Evolutionary conservation across 148 eudicot genomes (phyloP).

Genomic region (Rhododendron henanense): DNA sequence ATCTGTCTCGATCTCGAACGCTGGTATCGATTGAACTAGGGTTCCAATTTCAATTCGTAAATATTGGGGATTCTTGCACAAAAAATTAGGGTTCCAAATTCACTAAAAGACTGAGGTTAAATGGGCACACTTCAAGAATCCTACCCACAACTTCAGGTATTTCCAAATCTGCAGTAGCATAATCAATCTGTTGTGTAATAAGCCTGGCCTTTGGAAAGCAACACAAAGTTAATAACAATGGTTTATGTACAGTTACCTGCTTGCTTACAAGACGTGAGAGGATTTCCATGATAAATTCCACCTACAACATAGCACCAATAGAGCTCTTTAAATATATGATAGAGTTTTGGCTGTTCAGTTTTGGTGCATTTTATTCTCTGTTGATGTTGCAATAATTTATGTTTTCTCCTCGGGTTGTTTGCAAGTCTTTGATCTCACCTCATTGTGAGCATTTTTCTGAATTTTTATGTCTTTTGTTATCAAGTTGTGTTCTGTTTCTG

Average conservation of each 20-base stretch:
- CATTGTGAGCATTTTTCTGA: too few relatives aligned
- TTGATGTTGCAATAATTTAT: too few relatives aligned
- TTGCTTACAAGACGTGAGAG: conserved; percentile 95
- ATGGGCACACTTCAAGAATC: conserved; percentile 89
- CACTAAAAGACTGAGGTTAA: conserved; percentile 78
- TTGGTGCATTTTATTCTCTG: too few relatives aligned
- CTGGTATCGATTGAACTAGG: too few relatives aligned
- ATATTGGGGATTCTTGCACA: too few relatives aligned
- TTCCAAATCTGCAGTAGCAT: conserved; percentile 79
- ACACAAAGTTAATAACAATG: neutral
- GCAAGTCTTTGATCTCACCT: too few relatives aligned
- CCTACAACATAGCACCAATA: conserved; percentile 42
- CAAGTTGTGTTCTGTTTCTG: neutral
- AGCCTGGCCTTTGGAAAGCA: neutral
- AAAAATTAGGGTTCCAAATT: too few relatives aligned
- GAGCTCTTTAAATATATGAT: neutral
- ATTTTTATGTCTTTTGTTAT: too few relatives aligned
- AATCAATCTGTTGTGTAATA: conserved; percentile 5
- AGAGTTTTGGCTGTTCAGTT: too few relatives aligned
- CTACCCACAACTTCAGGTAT: conserved; percentile 94
- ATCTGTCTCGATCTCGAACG: too few relatives aligned
- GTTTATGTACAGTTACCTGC: conserved; percentile 54
- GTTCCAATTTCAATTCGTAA: too few relatives aligned
- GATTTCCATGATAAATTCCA: conserved; percentile 89
- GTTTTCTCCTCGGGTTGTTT: too few relatives aligned